A percentile compares a stretch with the other conserved stretches of the same genome.
phyloP scores from a whole-genome alignment of 305 asterid genomes.

The Stenogyne calaminthoides region DNA sequence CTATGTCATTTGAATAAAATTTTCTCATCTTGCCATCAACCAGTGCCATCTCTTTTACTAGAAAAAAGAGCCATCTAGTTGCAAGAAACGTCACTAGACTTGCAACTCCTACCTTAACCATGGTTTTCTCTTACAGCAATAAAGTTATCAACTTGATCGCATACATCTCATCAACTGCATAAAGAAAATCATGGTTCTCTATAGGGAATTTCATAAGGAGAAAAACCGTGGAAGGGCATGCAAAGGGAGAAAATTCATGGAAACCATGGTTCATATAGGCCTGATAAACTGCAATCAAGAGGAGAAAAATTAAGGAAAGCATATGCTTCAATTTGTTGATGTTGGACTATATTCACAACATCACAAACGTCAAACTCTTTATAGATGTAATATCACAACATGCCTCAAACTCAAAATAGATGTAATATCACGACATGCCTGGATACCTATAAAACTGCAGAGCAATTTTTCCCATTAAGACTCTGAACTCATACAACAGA shows the following conservation, averaged over 20 bases:
- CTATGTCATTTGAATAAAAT: neutral
- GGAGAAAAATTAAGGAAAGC: slow-evolving; percentile 10
- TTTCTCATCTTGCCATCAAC: neutral
- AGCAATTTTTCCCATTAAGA: neutral
- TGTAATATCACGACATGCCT: neutral
- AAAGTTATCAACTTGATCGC: neutral
- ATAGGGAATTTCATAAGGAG: neutral
- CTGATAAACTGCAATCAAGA: neutral
- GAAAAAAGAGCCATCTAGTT: no score
- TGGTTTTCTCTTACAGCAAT: neutral
- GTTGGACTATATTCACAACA: neutral
- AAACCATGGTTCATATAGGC: neutral
- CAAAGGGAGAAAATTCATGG: neutral
- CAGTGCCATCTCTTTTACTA: no score
- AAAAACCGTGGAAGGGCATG: neutral
- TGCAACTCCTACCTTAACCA: neutral
- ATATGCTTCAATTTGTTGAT: neutral
- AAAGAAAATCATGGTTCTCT: neutral
- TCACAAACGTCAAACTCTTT: neutral
- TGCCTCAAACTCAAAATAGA: no score
- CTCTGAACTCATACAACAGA: neutral
- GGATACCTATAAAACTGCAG: neutral
- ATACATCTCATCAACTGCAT: neutral
- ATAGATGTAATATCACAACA: neutral
- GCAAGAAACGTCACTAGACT: neutral